Conservation (phyloP, 257 asterid species). For the Nicotiana otophora region DNA sequence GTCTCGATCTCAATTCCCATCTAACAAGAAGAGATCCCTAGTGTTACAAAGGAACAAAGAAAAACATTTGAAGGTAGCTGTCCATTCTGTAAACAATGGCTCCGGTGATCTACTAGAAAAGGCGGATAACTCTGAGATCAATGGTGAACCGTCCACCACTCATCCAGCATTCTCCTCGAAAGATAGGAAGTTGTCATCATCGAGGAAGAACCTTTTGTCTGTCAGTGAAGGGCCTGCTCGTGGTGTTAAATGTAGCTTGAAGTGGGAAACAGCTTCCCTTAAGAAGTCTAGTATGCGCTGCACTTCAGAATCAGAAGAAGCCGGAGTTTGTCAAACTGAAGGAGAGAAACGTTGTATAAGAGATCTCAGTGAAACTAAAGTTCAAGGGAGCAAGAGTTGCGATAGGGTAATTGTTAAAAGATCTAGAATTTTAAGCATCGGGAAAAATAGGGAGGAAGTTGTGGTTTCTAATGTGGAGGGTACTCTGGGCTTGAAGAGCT, state of each 20-base stretch:
- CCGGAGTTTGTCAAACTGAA: conserved; percentile 23
- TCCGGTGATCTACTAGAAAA: conserved; percentile 13
- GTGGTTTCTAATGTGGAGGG: conserved; percentile 26
- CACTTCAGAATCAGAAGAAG: conserved; percentile 37
- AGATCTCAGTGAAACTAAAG: conserved; percentile 15
- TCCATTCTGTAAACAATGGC: conserved; percentile 15
- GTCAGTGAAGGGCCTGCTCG: conserved; percentile 30
- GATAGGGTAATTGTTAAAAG: conserved; percentile 21
- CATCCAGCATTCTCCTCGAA: conserved; percentile 30
- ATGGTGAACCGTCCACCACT: conserved; percentile 21
- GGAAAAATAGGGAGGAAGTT: conserved; percentile 27
- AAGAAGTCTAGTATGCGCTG: conserved; percentile 31
- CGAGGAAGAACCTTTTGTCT: conserved; percentile 40
- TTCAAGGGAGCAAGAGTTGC: conserved; percentile 18
- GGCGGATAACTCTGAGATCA: conserved; percentile 19
- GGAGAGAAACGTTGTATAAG: conserved; percentile 20
- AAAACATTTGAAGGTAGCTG: conserved; percentile 31
- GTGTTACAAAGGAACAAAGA: conserved; percentile 25
- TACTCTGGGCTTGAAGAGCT: conserved; percentile 19
- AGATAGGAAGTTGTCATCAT: conserved; percentile 44
- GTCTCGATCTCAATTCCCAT: conserved; percentile 19
- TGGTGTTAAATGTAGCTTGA: conserved; percentile 27
- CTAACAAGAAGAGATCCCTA: conserved; percentile 21
- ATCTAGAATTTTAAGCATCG: conserved; percentile 26
- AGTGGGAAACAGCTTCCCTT: conserved; percentile 26